Evolutionary conservation across 257 asterid genomes (phyloP), one percentile per base, ranked within the genome.

Genomic region (Gentiana straminea): DNA sequence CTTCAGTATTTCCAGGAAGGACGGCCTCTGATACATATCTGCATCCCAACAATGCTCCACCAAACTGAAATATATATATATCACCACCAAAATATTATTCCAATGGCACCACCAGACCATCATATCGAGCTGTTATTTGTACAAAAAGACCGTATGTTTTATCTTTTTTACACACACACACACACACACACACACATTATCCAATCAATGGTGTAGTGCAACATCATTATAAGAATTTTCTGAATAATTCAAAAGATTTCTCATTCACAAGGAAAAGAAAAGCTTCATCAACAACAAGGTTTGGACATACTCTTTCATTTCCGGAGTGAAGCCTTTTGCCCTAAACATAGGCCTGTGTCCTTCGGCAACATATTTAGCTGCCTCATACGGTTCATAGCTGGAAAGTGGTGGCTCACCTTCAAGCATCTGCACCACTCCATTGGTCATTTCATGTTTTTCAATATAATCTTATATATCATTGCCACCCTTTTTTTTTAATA

Each of bases 371-470:
- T 75, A 74, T 75, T 65, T 88, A 50, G 99, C 99, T 55, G 95
- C 97, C 66, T 92, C 98, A 61, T 84, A 83, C 11, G 98, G 95
- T 74, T 85, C 97, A 51, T 73, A 85, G 69, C 70, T 55, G 12
- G 95, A 70, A 75, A 92, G 65, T 15, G 97, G 97, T 47, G 95
- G 89, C 11, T 92, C 97, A 32, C 99, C 99, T 81, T 92, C 97
- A 54, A 92, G 82, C 99, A 92, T 92, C 99, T 92, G 88, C 75
- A 76, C 55, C 63, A 62, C 45, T 24, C 38, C 37, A 68, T 60
- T 49, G 55, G 44, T 49, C 39, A 47, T 24, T 43, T 35, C 34
- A 64, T 44, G 13, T 57, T 2, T n/a, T 56, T 39, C 32, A 57
- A 33, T 50, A 32, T 32, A 44, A 13, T 57, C 12, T 6, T 15